phyloP scores from a whole-genome alignment of 805 yeast species.

The Barnettozyma sucrosica region DNA sequence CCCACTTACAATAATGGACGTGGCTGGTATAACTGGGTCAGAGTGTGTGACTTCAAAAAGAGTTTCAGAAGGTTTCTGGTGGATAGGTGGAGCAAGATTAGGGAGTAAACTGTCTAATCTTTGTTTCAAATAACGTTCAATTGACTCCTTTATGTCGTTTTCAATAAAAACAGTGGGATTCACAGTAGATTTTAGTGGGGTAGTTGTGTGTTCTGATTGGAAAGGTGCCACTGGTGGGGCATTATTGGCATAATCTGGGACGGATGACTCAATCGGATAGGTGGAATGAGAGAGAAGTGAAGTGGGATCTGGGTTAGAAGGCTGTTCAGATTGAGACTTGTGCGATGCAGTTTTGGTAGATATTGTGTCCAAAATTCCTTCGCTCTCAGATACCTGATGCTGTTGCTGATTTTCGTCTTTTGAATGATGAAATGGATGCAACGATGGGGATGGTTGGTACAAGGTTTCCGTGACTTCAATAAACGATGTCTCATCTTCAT shows the following conservation, averaged over 20 bases:
- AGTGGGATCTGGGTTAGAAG: neutral
- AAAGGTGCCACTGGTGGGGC: neutral
- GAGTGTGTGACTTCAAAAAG: neutral
- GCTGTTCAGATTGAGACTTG: neutral
- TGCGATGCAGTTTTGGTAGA: neutral
- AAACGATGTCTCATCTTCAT: neutral
- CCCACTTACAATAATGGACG: neutral
- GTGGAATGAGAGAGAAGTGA: neutral
- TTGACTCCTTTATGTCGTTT: slow-evolving; percentile 1
- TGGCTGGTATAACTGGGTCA: neutral
- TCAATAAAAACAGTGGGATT: neutral
- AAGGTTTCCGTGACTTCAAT: neutral
- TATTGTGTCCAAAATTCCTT: neutral
- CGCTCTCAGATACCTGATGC: neutral
- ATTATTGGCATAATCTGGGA: neutral
- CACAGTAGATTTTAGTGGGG: neutral
- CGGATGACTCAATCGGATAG: neutral
- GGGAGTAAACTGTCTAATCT: slow-evolving; percentile 5
- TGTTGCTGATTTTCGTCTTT: neutral
- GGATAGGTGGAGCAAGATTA: neutral
- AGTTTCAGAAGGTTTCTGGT: neutral
- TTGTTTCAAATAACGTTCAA: slow-evolving; percentile 8
- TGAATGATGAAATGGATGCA: neutral
- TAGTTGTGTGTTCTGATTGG: neutral
- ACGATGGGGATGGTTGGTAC: neutral